Percentiles rank a stretch among this genome's conserved stretches.
phyloP scores from a whole-genome alignment of 1,284 basidiomycete genomes.

The Waitea zeae region DNA sequence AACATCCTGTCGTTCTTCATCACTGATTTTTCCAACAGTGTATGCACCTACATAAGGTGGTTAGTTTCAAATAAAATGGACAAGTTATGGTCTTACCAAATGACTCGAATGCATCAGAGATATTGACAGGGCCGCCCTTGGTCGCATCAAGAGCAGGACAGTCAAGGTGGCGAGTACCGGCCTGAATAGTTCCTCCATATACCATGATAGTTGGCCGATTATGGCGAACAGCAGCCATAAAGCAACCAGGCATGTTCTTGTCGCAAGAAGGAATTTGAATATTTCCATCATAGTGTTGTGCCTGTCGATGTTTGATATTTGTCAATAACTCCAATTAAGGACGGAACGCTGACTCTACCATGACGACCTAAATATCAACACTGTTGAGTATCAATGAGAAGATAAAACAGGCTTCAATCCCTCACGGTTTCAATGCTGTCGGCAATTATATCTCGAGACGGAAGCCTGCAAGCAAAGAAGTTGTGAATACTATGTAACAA shows the following conservation, averaged over 20 bases:
- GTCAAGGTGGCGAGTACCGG: conserved; percentile 60
- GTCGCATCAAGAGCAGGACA: conserved; percentile 65
- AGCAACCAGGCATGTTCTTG: conserved; percentile 87
- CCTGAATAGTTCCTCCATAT: conserved; percentile 73
- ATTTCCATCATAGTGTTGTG: conserved; percentile 79
- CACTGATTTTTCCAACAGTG: conserved; percentile 53
- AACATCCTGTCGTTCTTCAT: conserved; percentile 67
- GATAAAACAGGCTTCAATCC: not conserved
- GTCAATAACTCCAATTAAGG: not conserved
- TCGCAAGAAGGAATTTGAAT: conserved; percentile 76
- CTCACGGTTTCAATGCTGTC: conserved; percentile 78
- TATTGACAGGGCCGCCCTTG: conserved; percentile 68
- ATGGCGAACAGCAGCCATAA: conserved; percentile 73
- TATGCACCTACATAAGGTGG: conserved; percentile 37
- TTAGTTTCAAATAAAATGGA: conserved; percentile 6
- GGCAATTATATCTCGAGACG: conserved; percentile 80
- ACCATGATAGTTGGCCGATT: conserved; percentile 77
- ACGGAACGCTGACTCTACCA: conserved; percentile 22
- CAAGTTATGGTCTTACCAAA: conserved; percentile 28
- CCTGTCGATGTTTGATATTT: conserved; percentile 19
- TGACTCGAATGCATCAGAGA: conserved; percentile 72
- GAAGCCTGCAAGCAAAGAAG: conserved; percentile 38
- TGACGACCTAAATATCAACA: conserved; percentile 30
- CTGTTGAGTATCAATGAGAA: not conserved
- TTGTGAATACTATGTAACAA: not conserved